phyloP scores from a whole-genome alignment of 2,329 filamentous ascomycete genomes.

The Leptographium galeiforme region DNA sequence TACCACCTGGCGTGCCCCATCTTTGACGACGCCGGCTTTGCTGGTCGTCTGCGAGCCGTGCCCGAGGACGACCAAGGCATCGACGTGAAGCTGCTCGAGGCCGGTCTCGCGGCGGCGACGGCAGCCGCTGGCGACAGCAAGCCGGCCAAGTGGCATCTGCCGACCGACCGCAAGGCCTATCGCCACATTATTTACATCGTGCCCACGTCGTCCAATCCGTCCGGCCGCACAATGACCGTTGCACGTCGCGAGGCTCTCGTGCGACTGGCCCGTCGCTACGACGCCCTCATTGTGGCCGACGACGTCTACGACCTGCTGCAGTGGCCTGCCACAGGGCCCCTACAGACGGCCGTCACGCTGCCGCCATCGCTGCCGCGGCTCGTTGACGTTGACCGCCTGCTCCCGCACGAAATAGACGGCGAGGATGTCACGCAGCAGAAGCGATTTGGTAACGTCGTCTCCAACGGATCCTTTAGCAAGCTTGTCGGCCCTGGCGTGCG shows the following conservation, averaged over 20 bases:
- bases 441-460: conserved; percentile 63
- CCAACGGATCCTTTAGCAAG: conserved; percentile 86
- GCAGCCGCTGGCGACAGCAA: not conserved
- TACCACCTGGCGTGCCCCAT: conserved; percentile 81
- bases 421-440: conserved; percentile 30
- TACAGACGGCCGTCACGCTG: conserved; percentile 18
- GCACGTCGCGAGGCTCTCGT: conserved; percentile 55
- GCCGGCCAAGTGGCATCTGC: conserved; percentile 16
- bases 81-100: conserved; percentile 48
- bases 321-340: conserved; percentile 38
- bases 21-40: conserved; percentile 69
- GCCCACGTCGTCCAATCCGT: conserved; percentile 81
- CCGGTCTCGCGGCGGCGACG: conserved; percentile 17
- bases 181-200: conserved; percentile 80
- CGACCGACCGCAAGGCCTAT: conserved; percentile 59
- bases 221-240: conserved; percentile 67
- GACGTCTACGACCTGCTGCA: conserved; percentile 92
- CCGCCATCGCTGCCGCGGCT: conserved; percentile 49
- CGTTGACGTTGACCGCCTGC: conserved; percentile 60
- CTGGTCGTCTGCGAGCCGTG: conserved; percentile 50
- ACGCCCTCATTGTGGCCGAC: conserved; percentile 75
- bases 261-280: conserved; percentile 59
- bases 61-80: conserved; percentile 69
- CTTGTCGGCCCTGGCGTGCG: conserved; percentile 68
- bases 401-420: conserved; percentile 27